phyloP scores from a whole-genome alignment of 164 flowering plant species.

The Magnolia sinica region DNA sequence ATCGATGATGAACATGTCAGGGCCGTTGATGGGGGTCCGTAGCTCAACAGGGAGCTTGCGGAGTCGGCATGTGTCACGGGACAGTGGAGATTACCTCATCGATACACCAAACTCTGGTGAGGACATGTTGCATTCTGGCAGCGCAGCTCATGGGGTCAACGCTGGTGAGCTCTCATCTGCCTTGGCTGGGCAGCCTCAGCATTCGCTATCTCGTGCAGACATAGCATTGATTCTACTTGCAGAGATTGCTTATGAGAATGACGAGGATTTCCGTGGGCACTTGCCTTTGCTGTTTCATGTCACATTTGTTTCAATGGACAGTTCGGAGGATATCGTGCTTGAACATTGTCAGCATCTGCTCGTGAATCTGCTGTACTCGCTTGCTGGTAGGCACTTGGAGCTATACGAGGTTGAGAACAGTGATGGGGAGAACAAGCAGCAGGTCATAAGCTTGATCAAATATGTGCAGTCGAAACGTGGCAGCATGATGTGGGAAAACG shows the following conservation, averaged over 20 bases:
- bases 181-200: conserved; percentile 94
- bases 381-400: conserved; percentile 95
- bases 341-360: conserved; percentile 98
- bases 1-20: conserved; percentile 87
- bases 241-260: conserved; percentile 97
- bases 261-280: conserved; percentile 94
- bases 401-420: conserved; percentile 87
- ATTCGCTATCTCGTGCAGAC: conserved; percentile 90
- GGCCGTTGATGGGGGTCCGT: conserved; percentile 90
- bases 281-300: conserved; percentile 93
- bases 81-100: conserved; percentile 91
- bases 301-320: conserved; percentile 98
- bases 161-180: conserved; percentile 98
- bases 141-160: conserved; percentile 62
- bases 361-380: conserved; percentile 89
- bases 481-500: conserved; percentile 99
- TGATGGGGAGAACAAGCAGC: conserved; percentile 98
- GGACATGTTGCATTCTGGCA: conserved; percentile 70
- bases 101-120: conserved; percentile 97
- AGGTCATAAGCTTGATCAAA: conserved; percentile 93
- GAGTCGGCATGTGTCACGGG: conserved; percentile 92
- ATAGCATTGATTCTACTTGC: conserved; percentile 94
- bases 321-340: conserved; percentile 94
- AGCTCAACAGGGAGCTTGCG: conserved; percentile 89
- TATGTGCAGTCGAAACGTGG: conserved; percentile 98